Conservation (phyloP, 2,329 filamentous ascomycete species). For the Peltaster fructicola region DNA sequence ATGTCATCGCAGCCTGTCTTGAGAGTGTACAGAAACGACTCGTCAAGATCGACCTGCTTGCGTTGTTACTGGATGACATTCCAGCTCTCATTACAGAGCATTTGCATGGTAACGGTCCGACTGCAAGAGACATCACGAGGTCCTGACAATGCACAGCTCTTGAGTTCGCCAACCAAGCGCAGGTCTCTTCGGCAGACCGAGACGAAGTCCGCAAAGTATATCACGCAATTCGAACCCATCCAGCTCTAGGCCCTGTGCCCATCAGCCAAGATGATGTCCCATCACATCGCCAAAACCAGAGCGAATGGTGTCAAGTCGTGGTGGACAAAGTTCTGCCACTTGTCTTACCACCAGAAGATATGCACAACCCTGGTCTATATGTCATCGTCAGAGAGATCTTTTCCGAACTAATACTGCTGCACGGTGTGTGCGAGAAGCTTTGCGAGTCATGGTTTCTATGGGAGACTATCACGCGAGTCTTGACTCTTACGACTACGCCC, state of each 20-base stretch:
- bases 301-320: conserved; percentile 71
- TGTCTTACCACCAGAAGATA: conserved; percentile 77
- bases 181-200: neutral
- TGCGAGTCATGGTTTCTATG: conserved; percentile 81
- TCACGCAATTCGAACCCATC: conserved; percentile 67
- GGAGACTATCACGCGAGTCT: conserved; percentile 62
- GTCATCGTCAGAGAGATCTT: conserved; percentile 74
- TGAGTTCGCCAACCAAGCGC: neutral
- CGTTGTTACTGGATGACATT: conserved; percentile 70
- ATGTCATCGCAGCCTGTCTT: conserved; percentile 83
- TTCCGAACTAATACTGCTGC: conserved; percentile 76
- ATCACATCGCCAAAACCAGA: conserved; percentile 60
- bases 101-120: conserved; percentile 45
- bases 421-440: conserved; percentile 59
- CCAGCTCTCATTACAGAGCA: conserved; percentile 68
- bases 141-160: conserved; percentile 1
- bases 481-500: no score
- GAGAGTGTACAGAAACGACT: conserved; percentile 73
- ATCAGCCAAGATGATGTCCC: conserved; percentile 23
- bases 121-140: neutral
- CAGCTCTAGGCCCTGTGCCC: conserved; percentile 63
- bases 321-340: conserved; percentile 66
- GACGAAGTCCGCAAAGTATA: conserved; percentile 34
- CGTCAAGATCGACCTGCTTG: conserved; percentile 65
- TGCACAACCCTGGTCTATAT: conserved; percentile 72